These are phyloP conservation scores for Nicotiana tabacum DNA, from an alignment of 257 asterid genomes.

Conservation along the genomic window DNA sequence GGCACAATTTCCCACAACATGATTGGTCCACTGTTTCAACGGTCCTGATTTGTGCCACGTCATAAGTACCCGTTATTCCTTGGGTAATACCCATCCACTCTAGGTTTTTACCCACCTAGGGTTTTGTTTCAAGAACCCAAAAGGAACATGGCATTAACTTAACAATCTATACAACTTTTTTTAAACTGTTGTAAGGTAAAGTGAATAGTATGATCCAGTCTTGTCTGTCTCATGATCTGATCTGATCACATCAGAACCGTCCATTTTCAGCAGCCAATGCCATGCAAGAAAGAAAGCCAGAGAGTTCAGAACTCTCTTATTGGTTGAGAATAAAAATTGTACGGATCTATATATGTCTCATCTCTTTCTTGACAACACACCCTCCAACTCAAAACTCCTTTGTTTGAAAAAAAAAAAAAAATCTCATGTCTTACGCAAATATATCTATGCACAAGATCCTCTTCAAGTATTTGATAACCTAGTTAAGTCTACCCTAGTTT, in stretches of 20 bases:
- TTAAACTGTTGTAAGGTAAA: slow-evolving; percentile 4
- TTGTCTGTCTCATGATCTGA: slow-evolving; percentile 9
- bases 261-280: slow-evolving; percentile 20
- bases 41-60: slow-evolving; percentile 12
- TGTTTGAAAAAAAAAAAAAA: neutral
- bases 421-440: neutral
- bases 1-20: slow-evolving; percentile 43
- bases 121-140: slow-evolving; percentile 3
- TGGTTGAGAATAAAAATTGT: slow-evolving; percentile 35
- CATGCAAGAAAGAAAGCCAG: slow-evolving; percentile 21
- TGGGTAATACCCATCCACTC: slow-evolving; percentile 34
- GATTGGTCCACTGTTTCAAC: slow-evolving; percentile 40
- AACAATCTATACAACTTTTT: neutral
- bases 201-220: slow-evolving; percentile 18
- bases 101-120: slow-evolving; percentile 28
- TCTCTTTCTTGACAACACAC: neutral
- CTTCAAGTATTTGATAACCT: slow-evolving; percentile 10
- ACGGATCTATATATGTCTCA: neutral
- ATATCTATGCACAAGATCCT: slow-evolving; percentile 10
- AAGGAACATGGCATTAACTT: neutral
- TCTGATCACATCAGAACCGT: slow-evolving; percentile 22
- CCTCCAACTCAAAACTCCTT: neutral
- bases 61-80: slow-evolving; percentile 15
- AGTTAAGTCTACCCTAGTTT: slow-evolving; percentile 10
- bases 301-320: slow-evolving; percentile 42